These are phyloP conservation scores for Bretschneidera sinensis DNA, from an alignment of 345 rosid species.

Conservation along the genomic window DNA sequence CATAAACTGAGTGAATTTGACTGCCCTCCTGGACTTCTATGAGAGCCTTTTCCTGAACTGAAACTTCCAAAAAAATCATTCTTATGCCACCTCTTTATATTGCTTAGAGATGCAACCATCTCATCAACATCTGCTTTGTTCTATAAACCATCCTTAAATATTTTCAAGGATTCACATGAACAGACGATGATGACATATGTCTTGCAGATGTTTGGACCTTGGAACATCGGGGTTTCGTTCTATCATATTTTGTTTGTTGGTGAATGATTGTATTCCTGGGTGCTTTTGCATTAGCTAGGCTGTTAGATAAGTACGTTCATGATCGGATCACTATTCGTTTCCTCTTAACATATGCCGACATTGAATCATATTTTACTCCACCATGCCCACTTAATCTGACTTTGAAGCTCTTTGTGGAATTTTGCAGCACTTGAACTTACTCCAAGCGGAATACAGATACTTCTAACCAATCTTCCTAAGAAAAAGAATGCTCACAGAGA, in stretches of 20 bases:
- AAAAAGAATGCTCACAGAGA: slow-evolving; percentile 86
- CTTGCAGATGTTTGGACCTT: background rate
- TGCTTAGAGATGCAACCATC: no score
- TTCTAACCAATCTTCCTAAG: slow-evolving; percentile 71
- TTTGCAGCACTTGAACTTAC: slow-evolving; percentile 38
- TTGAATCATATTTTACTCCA: background rate
- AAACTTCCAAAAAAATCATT: no score
- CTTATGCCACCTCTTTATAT: no score
- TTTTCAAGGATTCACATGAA: no score
- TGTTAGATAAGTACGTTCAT: background rate
- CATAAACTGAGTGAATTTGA: no score
- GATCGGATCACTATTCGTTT: background rate
- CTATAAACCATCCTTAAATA: no score
- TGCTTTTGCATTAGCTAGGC: background rate
- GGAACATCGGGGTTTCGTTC: background rate
- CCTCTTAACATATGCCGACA: no score
- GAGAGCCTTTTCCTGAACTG: no score
- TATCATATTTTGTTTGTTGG: background rate
- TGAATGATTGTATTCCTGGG: no score
- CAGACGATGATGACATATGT: no score
- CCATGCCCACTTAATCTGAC: slow-evolving; percentile 13
- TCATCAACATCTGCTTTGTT: no score
- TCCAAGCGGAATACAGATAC: slow-evolving; percentile 52
- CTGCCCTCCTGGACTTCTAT: no score
- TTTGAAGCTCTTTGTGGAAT: slow-evolving; percentile 10